Percentiles rank a stretch among this genome's conserved stretches.
Evolutionary conservation across 257 asterid genomes (phyloP).

Genomic region (Solanum dulcamara): DNA sequence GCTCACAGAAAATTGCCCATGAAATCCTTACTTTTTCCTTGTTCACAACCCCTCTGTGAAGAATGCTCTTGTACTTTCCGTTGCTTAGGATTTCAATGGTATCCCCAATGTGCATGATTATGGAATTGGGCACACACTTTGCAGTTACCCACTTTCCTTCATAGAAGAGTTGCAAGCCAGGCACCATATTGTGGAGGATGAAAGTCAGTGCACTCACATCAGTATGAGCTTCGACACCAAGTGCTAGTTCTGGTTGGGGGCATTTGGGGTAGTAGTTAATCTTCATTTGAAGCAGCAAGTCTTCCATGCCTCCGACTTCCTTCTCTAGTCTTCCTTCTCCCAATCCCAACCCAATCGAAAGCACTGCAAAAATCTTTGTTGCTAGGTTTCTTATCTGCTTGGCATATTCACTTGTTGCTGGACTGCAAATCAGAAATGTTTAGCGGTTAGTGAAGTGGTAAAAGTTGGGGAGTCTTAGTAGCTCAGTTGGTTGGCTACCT

Average conservation of each 20-base stretch:
- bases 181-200: slow-evolving; percentile 95
- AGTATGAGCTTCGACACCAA: slow-evolving; percentile 90
- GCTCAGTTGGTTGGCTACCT: not conserved
- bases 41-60: slow-evolving; percentile 77
- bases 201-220: slow-evolving; percentile 83
- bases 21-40: slow-evolving; percentile 75
- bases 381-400: slow-evolving; percentile 44
- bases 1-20: slow-evolving; percentile 87
- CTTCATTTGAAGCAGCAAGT: slow-evolving; percentile 62
- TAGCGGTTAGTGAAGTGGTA: not conserved
- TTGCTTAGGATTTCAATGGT: slow-evolving; percentile 80
- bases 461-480: not conserved
- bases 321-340: slow-evolving; percentile 57
- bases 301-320: slow-evolving; percentile 78
- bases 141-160: slow-evolving; percentile 79
- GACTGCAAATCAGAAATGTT: slow-evolving; percentile 17
- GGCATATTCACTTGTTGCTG: slow-evolving; percentile 56
- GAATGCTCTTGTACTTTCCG: slow-evolving; percentile 72
- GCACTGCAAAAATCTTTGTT: slow-evolving; percentile 48
- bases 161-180: slow-evolving; percentile 73
- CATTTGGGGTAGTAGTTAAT: slow-evolving; percentile 89
- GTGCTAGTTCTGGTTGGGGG: slow-evolving; percentile 93
- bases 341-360: slow-evolving; percentile 58
- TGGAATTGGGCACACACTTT: slow-evolving; percentile 76
- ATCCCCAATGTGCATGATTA: slow-evolving; percentile 85